Evolutionary conservation across 2,329 filamentous ascomycete genomes (phyloP).

Genomic region (Nigrospora oryzae): DNA sequence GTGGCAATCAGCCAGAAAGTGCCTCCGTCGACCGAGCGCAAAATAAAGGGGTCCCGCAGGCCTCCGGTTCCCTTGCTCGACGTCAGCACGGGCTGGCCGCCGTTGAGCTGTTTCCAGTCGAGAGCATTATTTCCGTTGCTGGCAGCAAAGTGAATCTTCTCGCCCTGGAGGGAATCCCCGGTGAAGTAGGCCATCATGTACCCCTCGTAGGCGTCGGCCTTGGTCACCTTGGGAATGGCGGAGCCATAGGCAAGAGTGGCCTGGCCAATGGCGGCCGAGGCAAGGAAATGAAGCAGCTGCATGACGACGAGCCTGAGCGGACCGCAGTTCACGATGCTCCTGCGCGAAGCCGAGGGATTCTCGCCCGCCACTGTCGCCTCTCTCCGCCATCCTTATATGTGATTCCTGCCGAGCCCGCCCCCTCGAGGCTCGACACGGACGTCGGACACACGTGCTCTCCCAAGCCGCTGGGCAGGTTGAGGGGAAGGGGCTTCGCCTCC

Average conservation of each 20-base stretch:
- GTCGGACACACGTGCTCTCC: no score
- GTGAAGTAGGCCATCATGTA: constrained; percentile 47
- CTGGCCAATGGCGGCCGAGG: not conserved
- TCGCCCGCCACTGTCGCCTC: no score
- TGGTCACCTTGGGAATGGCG: not conserved
- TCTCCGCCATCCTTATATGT: no score
- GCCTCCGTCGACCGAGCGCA: constrained; percentile 39
- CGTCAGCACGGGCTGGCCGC: constrained; percentile 33
- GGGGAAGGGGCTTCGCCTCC: no score
- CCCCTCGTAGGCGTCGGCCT: constrained; percentile 25
- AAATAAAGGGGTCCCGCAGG: constrained; percentile 43
- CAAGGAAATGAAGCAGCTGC: not conserved
- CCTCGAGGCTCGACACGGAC: no score
- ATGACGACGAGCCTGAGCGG: not conserved
- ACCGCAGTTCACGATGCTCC: no score
- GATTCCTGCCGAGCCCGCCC: no score
- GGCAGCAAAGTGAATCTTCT: constrained; percentile 44
- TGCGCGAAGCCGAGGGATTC: no score
- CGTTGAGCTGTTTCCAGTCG: constrained; percentile 40
- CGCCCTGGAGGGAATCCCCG: constrained; percentile 30
- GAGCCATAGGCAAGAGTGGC: not conserved
- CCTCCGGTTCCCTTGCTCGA: constrained; percentile 39
- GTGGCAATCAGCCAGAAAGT: constrained; percentile 44
- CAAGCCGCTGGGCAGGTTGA: no score
- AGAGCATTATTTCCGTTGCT: constrained; percentile 44